Base-by-base conservation (phyloP, 2,329 filamentous ascomycete genomes). In the Leptographium galeiforme region DNA sequence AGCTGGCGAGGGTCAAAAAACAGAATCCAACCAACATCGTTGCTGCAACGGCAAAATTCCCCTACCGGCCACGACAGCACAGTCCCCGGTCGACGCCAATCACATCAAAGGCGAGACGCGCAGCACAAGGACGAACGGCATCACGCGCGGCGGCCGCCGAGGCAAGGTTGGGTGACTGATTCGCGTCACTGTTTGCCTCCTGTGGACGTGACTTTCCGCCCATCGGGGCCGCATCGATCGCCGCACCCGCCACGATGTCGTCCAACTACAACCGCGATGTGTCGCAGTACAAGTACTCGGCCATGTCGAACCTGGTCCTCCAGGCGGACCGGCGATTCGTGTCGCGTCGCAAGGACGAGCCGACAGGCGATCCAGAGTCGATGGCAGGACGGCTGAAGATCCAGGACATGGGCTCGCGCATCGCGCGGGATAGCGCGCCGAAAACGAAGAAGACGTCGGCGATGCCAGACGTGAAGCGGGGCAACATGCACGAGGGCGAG, bases 231-330 rank as follows among this genome's bases (percentile, higher is more conserved):
- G 47, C 30, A 48, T 40, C 39, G 40, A 50, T 51, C 19, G 38
- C 16, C 45, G 49, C 59, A 58, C 58, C 62, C 63, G 65, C 60
- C 68, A 77, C 67, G 55, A 90, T 91, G 87, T 78, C 85, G 69
- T 50, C 54, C 43, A 86, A 84, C 68, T 76, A 81, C 69, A 76
- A 84, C 65, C 81, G 80, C 70, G 82, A 93, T 85, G 87, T 95
- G 64, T 90, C 89, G 70, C 90, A 95, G 72, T 96, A 95, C 80
- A 96, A 96, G 72, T 95, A 96, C 81, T 89, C 89, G 82, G 89
- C 88, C 70, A 97, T 98, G 93, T 98, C 93, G 74, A 98, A 98
- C 82, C 85, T 98, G 89, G 93, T 98, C 67, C 88, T 98, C 81
- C 93, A 98, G 87, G 90, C 89, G 74, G 93, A 98, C 76, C 85